phyloP scores from a whole-genome alignment of 2,329 filamentous ascomycete species.

The Epichloe elymi region DNA sequence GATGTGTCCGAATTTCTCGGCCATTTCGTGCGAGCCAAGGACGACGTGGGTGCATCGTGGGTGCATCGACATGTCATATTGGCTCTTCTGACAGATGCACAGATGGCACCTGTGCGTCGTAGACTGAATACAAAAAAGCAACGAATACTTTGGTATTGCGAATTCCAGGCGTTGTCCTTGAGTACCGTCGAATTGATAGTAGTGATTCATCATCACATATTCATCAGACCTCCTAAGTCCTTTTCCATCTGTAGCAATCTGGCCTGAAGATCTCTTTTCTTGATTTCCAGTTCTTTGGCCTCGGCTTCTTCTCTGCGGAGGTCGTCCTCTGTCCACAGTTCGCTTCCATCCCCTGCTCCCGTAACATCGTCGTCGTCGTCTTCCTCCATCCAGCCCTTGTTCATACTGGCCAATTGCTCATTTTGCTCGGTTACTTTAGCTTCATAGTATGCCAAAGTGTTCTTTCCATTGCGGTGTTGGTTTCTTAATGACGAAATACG shows the following conservation, averaged over 20 bases:
- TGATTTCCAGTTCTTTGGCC: constrained; percentile 40
- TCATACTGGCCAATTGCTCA: constrained; percentile 59
- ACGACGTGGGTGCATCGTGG: constrained; percentile 8
- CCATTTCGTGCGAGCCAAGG: constrained; percentile 43
- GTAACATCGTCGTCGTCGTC: constrained; percentile 42
- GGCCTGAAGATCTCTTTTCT: constrained; percentile 42
- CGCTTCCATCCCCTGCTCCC: constrained; percentile 33
- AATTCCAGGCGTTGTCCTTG: neutral
- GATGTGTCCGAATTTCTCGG: constrained; percentile 54
- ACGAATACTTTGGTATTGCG: neutral
- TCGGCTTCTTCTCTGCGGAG: constrained; percentile 56
- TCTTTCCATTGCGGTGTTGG: constrained; percentile 56
- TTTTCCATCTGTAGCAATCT: constrained; percentile 40
- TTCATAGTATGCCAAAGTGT: constrained; percentile 72
- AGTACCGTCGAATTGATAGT: neutral
- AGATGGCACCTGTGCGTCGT: neutral
- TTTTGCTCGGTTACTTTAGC: constrained; percentile 64
- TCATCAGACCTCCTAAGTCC: constrained; percentile 39
- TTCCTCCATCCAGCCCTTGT: constrained; percentile 44
- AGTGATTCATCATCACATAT: constrained; percentile 28
- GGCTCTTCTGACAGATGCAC: neutral
- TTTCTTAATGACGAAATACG: constrained; percentile 60
- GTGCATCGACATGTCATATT: neutral
- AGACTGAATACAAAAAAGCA: neutral
- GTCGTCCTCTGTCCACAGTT: constrained; percentile 53